A percentile compares a stretch with the other conserved stretches of the same genome.
Evolutionary conservation across 73 alveolate species (phyloP).

Genomic region (Paramecium octaurelia): DNA sequence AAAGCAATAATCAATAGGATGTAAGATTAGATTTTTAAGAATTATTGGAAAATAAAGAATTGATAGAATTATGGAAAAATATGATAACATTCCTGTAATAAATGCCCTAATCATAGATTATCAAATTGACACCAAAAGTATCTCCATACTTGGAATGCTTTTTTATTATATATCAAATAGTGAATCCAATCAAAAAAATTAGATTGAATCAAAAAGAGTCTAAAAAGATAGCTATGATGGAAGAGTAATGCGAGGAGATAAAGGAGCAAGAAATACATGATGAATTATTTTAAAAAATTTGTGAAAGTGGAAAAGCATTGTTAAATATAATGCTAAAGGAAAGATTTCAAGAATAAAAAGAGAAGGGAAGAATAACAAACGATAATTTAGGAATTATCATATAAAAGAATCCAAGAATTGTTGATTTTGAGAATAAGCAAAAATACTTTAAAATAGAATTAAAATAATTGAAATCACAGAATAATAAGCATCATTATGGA

Average conservation of each 20-base stretch:
- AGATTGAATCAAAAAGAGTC: background rate
- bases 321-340: background rate
- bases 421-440: conserved; percentile 51
- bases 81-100: background rate
- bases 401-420: conserved; percentile 18
- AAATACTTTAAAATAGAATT: conserved; percentile 48
- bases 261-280: background rate
- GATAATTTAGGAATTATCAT: conserved; percentile 49
- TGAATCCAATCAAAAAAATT: background rate
- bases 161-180: background rate
- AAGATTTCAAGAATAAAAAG: background rate
- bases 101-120: background rate
- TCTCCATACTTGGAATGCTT: conserved; percentile 31
- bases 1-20: background rate
- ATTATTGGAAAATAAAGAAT: background rate
- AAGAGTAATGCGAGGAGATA: background rate
- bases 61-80: conserved; percentile 6
- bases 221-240: background rate
- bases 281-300: background rate
- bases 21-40: background rate
- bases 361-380: background rate
- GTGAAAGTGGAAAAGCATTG: conserved; percentile 2
- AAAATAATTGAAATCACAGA: background rate
- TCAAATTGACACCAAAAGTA: background rate
- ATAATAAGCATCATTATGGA: background rate